Conservation (phyloP, 2,329 filamentous ascomycete species). For the Calonectria pseudoturangicola region DNA sequence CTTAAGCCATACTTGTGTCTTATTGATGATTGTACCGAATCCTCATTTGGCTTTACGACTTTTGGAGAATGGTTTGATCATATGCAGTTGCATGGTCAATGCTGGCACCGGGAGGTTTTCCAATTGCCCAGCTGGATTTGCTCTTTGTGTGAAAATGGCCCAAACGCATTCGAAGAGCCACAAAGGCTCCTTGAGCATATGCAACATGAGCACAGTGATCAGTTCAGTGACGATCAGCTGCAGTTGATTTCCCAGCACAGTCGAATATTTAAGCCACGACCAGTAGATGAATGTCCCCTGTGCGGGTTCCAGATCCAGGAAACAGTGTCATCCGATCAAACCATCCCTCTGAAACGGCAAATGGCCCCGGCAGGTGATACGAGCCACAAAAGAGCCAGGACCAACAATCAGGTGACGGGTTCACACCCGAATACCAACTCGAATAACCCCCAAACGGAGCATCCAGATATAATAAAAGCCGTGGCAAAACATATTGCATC, state of each 20-base stretch:
- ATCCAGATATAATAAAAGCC: background rate
- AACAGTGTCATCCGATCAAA: background rate
- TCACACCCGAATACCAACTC: background rate
- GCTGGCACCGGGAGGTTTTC: background rate
- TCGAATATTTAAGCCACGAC: background rate
- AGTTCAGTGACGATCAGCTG: background rate
- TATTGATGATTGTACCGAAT: background rate
- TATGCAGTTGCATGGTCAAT: background rate
- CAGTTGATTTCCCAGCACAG: background rate
- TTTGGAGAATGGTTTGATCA: slow-evolving; percentile 5
- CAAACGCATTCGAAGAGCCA: background rate
- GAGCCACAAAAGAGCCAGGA: background rate
- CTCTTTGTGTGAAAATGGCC: background rate
- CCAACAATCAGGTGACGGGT: background rate
- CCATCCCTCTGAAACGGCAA: background rate
- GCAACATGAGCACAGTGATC: background rate
- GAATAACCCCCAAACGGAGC: background rate
- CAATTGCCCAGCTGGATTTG: background rate
- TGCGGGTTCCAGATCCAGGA: background rate
- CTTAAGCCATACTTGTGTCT: slow-evolving; percentile 1
- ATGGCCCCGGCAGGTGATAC: background rate
- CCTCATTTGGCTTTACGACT: background rate
- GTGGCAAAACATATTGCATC: slow-evolving; percentile 6
- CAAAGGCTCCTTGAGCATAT: background rate
- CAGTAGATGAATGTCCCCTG: background rate